Evolutionary conservation across 148 eudicot species (phyloP).

Genomic region (Nepenthes gracilis): DNA sequence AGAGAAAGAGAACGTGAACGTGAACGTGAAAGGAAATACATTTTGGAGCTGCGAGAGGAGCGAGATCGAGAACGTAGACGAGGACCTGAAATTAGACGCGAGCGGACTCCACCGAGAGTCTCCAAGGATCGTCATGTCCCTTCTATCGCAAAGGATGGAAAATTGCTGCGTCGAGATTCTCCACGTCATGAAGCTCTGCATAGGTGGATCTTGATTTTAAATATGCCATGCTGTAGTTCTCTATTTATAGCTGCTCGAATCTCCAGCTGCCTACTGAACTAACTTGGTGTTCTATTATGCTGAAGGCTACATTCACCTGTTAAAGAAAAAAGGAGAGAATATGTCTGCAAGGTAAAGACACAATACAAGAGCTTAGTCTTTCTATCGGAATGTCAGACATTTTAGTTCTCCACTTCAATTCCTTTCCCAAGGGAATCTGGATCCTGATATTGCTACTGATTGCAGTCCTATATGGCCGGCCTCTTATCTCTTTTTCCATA

Average conservation of each 20-base stretch:
- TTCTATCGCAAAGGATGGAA: constrained; percentile 49
- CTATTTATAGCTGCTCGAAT: constrained; percentile 42
- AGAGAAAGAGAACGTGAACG: constrained; percentile 37
- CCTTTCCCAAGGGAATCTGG: constrained; percentile 12
- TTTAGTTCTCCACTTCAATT: constrained; percentile 11
- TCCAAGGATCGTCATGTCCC: constrained; percentile 72
- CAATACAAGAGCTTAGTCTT: constrained; percentile 34
- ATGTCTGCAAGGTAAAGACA: constrained; percentile 94
- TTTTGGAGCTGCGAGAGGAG: constrained; percentile 38
- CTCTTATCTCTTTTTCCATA: neutral
- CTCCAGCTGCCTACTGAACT: constrained; percentile 52
- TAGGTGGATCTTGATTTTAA: constrained; percentile 75
- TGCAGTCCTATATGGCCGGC: neutral
- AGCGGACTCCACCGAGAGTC: constrained; percentile 57
- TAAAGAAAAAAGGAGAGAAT: constrained; percentile 91
- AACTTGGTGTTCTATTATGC: constrained; percentile 83
- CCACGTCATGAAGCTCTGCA: constrained; percentile 74
- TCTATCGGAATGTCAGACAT: constrained; percentile 17
- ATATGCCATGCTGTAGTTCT: constrained; percentile 44
- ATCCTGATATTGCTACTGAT: constrained; percentile 10
- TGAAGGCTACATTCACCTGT: constrained; percentile 98
- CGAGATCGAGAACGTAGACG: constrained; percentile 59
- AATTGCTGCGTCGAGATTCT: constrained; percentile 57
- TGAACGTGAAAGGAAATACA: constrained; percentile 34
- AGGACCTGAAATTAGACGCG: constrained; percentile 49